Conservation (phyloP, 164 flowering plant genomes). For the Stephania cephalantha region DNA sequence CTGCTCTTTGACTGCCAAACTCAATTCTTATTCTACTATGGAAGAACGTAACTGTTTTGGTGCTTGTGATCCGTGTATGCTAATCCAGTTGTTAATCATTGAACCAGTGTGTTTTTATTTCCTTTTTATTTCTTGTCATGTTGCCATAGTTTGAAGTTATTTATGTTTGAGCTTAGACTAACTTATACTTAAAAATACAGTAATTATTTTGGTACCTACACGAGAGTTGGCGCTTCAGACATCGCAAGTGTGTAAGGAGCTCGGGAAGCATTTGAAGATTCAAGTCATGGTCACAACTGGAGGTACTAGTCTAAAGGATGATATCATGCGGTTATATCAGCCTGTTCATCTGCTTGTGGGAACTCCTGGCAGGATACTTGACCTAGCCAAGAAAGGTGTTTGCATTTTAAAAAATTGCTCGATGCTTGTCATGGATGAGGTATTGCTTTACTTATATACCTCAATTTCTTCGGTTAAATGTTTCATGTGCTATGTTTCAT, state of each 20-base stretch:
- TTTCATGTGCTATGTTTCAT: not conserved
- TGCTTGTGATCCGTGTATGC: too few species aligned
- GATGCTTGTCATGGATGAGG: constrained; percentile 99
- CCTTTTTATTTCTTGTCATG: not conserved
- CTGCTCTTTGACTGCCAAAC: too few species aligned
- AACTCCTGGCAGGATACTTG: constrained; percentile 94
- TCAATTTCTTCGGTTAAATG: not conserved
- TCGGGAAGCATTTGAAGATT: constrained; percentile 88
- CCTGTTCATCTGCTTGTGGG: constrained; percentile 98
- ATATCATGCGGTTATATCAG: constrained; percentile 96
- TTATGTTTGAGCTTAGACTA: not conserved
- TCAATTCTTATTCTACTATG: too few species aligned
- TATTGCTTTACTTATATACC: constrained; percentile 15
- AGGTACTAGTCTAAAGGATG: constrained; percentile 95
- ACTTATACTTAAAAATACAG: constrained; percentile 33
- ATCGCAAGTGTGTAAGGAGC: constrained; percentile 98
- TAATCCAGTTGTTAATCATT: too few species aligned
- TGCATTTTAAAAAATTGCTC: constrained; percentile 77
- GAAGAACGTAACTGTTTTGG: too few species aligned
- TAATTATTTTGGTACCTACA: constrained; percentile 89
- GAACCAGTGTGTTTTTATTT: too few species aligned
- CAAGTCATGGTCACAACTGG: constrained; percentile 98
- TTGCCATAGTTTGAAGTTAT: not conserved
- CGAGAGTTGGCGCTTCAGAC: constrained; percentile 98
- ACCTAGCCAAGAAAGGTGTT: constrained; percentile 90